These are phyloP conservation scores for Asclepias syriaca DNA, from an alignment of 257 asterid species.

Conservation along the genomic window DNA sequence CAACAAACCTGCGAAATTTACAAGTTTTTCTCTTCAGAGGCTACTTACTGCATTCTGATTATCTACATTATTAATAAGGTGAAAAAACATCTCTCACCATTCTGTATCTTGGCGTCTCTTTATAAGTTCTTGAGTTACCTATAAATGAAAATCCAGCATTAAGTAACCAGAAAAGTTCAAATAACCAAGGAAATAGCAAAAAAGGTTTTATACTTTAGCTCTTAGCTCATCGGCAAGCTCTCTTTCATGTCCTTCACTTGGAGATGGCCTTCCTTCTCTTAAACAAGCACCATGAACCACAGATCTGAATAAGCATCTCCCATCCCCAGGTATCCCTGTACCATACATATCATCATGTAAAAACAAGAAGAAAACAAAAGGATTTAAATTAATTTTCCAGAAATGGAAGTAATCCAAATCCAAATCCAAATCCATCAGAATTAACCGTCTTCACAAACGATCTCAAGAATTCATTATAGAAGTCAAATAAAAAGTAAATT, in stretches of 20 bases:
- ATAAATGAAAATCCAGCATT: constrained; percentile 10
- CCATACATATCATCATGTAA: background rate
- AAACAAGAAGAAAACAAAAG: too few species aligned
- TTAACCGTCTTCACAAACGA: background rate
- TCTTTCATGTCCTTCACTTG: constrained; percentile 46
- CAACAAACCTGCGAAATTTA: constrained; percentile 48
- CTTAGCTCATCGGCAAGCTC: constrained; percentile 76
- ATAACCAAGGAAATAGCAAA: too few species aligned
- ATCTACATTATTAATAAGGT: too few species aligned
- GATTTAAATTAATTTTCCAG: too few species aligned
- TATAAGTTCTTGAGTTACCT: constrained; percentile 69
- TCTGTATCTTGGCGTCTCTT: constrained; percentile 61
- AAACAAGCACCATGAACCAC: constrained; percentile 65
- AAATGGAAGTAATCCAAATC: constrained; percentile 29
- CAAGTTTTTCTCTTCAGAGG: background rate
- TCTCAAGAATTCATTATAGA: background rate
- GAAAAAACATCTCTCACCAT: constrained; percentile 36
- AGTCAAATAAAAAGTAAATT: background rate
- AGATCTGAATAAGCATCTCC: constrained; percentile 76
- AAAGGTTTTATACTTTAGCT: constrained; percentile 35
- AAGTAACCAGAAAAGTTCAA: background rate
- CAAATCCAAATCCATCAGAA: constrained; percentile 42
- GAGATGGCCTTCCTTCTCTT: constrained; percentile 56
- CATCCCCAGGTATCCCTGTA: constrained; percentile 70
- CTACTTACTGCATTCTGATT: too few species aligned